Evolutionary conservation across 495 filamentous ascomycete genomes (phyloP).

Genomic region (Letharia columbiana): DNA sequence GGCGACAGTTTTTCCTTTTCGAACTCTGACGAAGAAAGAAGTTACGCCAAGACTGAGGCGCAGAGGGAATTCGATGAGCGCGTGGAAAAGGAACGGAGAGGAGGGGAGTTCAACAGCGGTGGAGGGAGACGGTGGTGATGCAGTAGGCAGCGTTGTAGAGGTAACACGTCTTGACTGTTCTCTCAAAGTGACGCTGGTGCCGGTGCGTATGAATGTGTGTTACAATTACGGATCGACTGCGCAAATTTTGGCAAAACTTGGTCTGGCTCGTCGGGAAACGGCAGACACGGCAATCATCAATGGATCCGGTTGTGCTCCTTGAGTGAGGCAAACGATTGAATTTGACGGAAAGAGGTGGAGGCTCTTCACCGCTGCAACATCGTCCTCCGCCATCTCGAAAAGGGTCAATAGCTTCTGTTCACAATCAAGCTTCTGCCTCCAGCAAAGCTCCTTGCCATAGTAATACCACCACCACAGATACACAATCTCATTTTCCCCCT

Average conservation of each 20-base stretch:
- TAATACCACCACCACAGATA: neutral
- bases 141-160: neutral
- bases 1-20: conserved; percentile 40
- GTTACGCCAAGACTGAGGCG: conserved; percentile 39
- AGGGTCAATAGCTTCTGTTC: neutral
- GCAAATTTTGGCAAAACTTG: neutral
- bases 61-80: conserved; percentile 47
- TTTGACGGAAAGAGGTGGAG: neutral
- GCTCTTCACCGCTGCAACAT: too few species aligned
- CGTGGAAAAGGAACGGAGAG: conserved; percentile 40
- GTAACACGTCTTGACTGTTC: neutral
- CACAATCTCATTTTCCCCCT: neutral
- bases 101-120: conserved; percentile 20
- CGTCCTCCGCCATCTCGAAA: too few species aligned
- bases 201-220: neutral
- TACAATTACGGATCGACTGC: neutral
- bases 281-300: neutral
- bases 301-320: neutral
- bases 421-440: neutral
- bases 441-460: neutral
- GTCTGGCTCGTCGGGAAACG: neutral
- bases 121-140: conserved; percentile 3
- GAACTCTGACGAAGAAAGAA: conserved; percentile 31
- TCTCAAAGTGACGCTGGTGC: neutral
- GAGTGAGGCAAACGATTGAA: neutral